These are phyloP conservation scores for Xylaria sp. DNA, from an alignment of 2,329 filamentous ascomycete genomes.

Conservation along the genomic window DNA sequence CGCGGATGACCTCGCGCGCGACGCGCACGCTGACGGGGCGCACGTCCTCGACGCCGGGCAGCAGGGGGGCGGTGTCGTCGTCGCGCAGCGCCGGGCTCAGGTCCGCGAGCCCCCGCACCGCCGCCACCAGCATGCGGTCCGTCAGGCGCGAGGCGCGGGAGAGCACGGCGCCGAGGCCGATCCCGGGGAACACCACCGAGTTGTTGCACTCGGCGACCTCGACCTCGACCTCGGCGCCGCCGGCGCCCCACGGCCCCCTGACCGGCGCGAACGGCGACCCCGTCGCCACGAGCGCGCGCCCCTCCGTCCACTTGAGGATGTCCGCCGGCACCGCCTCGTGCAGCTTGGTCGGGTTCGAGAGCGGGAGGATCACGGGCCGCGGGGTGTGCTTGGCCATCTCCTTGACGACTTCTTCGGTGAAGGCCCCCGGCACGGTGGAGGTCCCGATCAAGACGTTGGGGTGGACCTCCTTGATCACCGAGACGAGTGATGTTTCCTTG, in stretches of 20 bases:
- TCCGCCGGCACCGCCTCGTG: constrained; percentile 82
- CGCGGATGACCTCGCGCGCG: constrained; percentile 72
- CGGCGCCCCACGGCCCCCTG: constrained; percentile 56
- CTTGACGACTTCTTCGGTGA: constrained; percentile 72
- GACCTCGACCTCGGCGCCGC: constrained; percentile 48
- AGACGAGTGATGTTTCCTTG: constrained; percentile 61
- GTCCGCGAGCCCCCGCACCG: constrained; percentile 71
- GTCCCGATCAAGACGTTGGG: constrained; percentile 85
- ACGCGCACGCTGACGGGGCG: constrained; percentile 77
- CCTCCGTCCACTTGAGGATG: constrained; percentile 76
- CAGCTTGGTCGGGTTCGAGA: constrained; percentile 82
- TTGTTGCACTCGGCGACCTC: constrained; percentile 84
- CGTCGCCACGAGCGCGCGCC: constrained; percentile 77
- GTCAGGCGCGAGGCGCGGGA: constrained; percentile 68
- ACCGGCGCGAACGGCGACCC: constrained; percentile 82
- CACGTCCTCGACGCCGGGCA: constrained; percentile 77
- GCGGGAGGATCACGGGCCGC: constrained; percentile 76
- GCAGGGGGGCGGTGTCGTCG: constrained; percentile 65
- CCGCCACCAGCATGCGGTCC: constrained; percentile 80
- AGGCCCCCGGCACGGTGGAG: constrained; percentile 75
- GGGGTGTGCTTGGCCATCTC: constrained; percentile 76
- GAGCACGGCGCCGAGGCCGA: constrained; percentile 78
- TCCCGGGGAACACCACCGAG: constrained; percentile 81
- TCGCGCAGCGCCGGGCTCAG: constrained; percentile 70
- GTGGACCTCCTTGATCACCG: constrained; percentile 69